These are phyloP conservation scores for Nepenthes gracilis DNA, from an alignment of 148 eudicot species.

Conservation along the genomic window DNA sequence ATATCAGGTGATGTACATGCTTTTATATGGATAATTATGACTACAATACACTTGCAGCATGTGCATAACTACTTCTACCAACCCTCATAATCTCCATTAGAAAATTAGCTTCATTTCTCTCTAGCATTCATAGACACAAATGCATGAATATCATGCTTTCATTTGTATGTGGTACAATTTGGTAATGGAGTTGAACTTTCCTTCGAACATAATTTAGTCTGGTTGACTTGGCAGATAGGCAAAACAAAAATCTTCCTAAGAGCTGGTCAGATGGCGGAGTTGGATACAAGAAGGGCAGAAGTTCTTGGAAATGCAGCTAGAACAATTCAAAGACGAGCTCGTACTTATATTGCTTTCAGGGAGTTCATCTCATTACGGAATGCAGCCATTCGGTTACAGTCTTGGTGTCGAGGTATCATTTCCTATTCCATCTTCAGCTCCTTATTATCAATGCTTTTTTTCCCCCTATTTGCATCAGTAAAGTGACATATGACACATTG, in stretches of 20 bases:
- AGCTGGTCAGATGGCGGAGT: slow-evolving; percentile 99
- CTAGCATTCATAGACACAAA: not conserved
- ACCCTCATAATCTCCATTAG: too few species aligned
- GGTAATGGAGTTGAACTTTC: not conserved
- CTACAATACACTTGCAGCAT: not conserved
- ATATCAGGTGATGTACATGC: slow-evolving; percentile 59
- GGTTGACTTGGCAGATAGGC: slow-evolving; percentile 61
- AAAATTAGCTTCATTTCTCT: too few species aligned
- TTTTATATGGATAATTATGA: slow-evolving; percentile 1
- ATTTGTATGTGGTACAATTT: not conserved
- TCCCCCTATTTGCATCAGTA: not conserved
- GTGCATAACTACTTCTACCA: too few species aligned
- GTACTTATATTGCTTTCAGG: slow-evolving; percentile 82
- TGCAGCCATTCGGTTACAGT: slow-evolving; percentile 82
- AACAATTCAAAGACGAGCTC: slow-evolving; percentile 75
- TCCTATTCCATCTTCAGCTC: slow-evolving; percentile 3
- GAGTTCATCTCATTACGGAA: slow-evolving; percentile 57
- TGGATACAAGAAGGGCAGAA: slow-evolving; percentile 91
- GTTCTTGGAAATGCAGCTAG: slow-evolving; percentile 88
- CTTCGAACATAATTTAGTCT: slow-evolving; percentile 1
- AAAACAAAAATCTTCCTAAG: slow-evolving; percentile 93
- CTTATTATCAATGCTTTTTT: not conserved
- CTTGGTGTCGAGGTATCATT: slow-evolving; percentile 81
- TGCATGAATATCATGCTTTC: not conserved
- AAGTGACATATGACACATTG: too few species aligned